Percentiles rank a stretch among this genome's conserved stretches.
These are phyloP conservation scores for Cercospora citrullina DNA, from an alignment of 2,329 filamentous ascomycete species.

Conservation along the genomic window DNA sequence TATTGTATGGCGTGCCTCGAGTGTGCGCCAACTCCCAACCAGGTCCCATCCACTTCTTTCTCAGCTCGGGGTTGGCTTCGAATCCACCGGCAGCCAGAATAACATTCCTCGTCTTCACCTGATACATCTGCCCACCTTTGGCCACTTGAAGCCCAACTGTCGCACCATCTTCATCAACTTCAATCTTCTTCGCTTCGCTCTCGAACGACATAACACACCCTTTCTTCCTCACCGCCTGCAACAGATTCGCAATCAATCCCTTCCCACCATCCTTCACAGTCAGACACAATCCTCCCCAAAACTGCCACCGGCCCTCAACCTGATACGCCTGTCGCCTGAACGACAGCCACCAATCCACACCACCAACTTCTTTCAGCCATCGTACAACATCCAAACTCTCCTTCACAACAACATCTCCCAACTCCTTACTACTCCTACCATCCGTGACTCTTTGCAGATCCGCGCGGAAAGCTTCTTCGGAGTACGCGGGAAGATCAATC, in stretches of 20 bases:
- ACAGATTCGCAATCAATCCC: slow-evolving; percentile 56
- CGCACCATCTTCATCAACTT: slow-evolving; percentile 38
- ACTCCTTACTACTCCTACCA: slow-evolving; percentile 53
- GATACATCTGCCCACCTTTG: slow-evolving; percentile 28
- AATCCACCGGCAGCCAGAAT: slow-evolving; percentile 64
- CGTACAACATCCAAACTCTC: slow-evolving; percentile 35
- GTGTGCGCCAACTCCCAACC: slow-evolving; percentile 64
- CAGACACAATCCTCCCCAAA: slow-evolving; percentile 66
- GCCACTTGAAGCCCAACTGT: slow-evolving; percentile 40
- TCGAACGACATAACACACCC: slow-evolving; percentile 52
- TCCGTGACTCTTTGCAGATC: slow-evolving; percentile 61
- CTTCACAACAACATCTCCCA: slow-evolving; percentile 53
- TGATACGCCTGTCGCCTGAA: slow-evolving; percentile 68
- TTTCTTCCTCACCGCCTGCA: slow-evolving; percentile 44
- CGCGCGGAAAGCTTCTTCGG: slow-evolving; percentile 52
- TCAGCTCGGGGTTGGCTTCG: slow-evolving; percentile 60
- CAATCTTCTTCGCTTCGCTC: slow-evolving; percentile 48
- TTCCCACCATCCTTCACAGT: slow-evolving; percentile 62
- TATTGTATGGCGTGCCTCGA: slow-evolving; percentile 65
- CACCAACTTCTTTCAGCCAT: slow-evolving; percentile 34
- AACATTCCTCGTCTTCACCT: slow-evolving; percentile 45
- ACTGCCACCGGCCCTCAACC: slow-evolving; percentile 60
- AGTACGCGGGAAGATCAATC: slow-evolving; percentile 62
- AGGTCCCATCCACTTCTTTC: slow-evolving; percentile 57
- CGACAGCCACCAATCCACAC: slow-evolving; percentile 49